Conservation (phyloP, 2,329 filamentous ascomycete species). For the Trichophyton mentagrophytes region DNA sequence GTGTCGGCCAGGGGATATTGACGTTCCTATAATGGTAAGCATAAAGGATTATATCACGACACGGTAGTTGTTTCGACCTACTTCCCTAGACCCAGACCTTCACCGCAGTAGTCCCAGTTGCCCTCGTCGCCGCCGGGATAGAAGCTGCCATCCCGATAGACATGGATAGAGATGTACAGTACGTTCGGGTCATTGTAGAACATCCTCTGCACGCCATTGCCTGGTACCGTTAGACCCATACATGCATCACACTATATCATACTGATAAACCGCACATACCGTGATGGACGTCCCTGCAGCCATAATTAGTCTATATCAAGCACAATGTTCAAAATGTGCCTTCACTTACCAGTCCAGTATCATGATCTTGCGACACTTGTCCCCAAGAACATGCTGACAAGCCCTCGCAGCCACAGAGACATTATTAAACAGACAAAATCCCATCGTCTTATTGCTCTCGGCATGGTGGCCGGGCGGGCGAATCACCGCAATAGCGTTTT, state of each 20-base stretch:
- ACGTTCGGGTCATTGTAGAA: slow-evolving; percentile 93
- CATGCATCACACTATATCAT: not conserved
- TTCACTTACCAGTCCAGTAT: slow-evolving; percentile 80
- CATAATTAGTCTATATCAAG: not conserved
- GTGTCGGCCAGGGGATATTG: slow-evolving; percentile 55
- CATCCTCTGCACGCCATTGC: slow-evolving; percentile 91
- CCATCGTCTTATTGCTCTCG: slow-evolving; percentile 72
- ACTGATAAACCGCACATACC: slow-evolving; percentile 20
- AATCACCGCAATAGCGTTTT: slow-evolving; percentile 92
- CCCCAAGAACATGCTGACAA: slow-evolving; percentile 68
- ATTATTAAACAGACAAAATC: slow-evolving; percentile 97
- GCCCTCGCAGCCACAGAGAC: slow-evolving; percentile 84
- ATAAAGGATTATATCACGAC: not conserved
- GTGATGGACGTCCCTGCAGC: slow-evolving; percentile 51
- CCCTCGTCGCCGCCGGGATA: slow-evolving; percentile 58
- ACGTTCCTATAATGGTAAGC: slow-evolving; percentile 41
- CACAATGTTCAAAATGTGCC: not conserved
- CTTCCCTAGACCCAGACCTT: slow-evolving; percentile 45
- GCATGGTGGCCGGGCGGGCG: slow-evolving; percentile 92
- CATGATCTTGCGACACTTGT: slow-evolving; percentile 72
- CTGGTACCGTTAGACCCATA: slow-evolving; percentile 28
- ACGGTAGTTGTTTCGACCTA: slow-evolving; percentile 18
- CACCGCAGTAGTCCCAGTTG: slow-evolving; percentile 47
- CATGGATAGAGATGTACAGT: slow-evolving; percentile 88
- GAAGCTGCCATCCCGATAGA: slow-evolving; percentile 70